Evolutionary conservation across 371 early-diverging fungal genomes (phyloP).

Genomic region (Circinella umbellata): DNA sequence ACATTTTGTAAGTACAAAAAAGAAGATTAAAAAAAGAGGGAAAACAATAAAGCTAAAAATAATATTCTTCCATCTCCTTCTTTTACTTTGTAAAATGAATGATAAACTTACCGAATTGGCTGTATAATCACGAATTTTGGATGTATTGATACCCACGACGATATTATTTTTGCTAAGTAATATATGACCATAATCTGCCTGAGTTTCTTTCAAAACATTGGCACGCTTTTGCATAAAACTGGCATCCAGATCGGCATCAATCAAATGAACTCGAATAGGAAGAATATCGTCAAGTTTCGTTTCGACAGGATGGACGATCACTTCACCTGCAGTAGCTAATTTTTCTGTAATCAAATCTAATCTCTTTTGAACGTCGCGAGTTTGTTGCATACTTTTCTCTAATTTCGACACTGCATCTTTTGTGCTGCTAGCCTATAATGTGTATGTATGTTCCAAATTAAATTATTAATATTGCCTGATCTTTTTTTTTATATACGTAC

Average conservation of each 20-base stretch:
- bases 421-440: constrained; percentile 40
- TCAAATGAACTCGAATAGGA: constrained; percentile 52
- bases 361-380: constrained; percentile 43
- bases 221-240: constrained; percentile 59
- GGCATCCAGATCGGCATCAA: constrained; percentile 56
- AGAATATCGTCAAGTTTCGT: constrained; percentile 34
- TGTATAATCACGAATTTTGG: constrained; percentile 44
- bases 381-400: constrained; percentile 42
- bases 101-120: constrained; percentile 49
- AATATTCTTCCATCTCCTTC: background rate
- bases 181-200: constrained; percentile 50
- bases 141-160: constrained; percentile 52
- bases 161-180: constrained; percentile 55
- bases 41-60: too few relatives aligned
- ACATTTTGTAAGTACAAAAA: too few relatives aligned
- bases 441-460: background rate
- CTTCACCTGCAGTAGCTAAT: constrained; percentile 40
- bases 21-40: too few relatives aligned
- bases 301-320: constrained; percentile 23
- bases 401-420: constrained; percentile 42
- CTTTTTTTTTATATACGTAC: background rate
- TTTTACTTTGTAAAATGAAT: background rate
- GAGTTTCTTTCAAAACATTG: constrained; percentile 50
- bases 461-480: background rate
- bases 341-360: constrained; percentile 46